phyloP scores from a whole-genome alignment of 345 rosid species.

The Combretum micranthum region DNA sequence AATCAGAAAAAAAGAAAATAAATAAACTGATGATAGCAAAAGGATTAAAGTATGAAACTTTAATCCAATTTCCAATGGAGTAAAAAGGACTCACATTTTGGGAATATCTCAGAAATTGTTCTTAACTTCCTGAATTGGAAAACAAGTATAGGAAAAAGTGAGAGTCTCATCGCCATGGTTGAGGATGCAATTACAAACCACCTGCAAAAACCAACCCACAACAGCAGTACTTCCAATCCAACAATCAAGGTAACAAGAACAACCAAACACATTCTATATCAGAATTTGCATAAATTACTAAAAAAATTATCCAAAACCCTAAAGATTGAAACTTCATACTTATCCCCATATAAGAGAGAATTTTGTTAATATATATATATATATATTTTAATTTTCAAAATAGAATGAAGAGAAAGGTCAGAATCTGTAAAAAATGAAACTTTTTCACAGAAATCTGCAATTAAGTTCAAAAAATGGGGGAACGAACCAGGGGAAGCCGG shows the following conservation, averaged over 20 bases:
- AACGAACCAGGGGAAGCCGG: conserved; percentile 79
- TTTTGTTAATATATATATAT: no score
- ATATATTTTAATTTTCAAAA: no score
- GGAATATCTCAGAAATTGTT: conserved; percentile 43
- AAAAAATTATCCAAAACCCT: no score
- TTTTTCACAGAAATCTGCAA: no score
- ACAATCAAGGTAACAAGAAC: no score
- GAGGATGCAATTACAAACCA: conserved; percentile 78
- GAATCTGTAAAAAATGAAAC: no score
- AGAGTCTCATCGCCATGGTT: conserved; percentile 56
- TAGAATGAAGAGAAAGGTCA: no score
- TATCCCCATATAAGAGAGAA: no score
- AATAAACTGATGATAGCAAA: neutral
- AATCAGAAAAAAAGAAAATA: neutral
- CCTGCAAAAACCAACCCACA: conserved; percentile 42
- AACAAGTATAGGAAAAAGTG: conserved; percentile 56
- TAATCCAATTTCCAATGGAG: neutral
- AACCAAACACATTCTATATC: no score
- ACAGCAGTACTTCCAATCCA: conserved; percentile 5
- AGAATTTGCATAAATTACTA: no score
- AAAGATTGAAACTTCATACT: no score
- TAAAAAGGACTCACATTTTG: conserved; percentile 53
- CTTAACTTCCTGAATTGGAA: conserved; percentile 60
- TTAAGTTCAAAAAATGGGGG: neutral
- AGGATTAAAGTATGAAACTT: neutral